These are phyloP conservation scores for Cladorrhinum sp. DNA, from an alignment of 2,329 filamentous ascomycete species.

Conservation along the genomic window DNA sequence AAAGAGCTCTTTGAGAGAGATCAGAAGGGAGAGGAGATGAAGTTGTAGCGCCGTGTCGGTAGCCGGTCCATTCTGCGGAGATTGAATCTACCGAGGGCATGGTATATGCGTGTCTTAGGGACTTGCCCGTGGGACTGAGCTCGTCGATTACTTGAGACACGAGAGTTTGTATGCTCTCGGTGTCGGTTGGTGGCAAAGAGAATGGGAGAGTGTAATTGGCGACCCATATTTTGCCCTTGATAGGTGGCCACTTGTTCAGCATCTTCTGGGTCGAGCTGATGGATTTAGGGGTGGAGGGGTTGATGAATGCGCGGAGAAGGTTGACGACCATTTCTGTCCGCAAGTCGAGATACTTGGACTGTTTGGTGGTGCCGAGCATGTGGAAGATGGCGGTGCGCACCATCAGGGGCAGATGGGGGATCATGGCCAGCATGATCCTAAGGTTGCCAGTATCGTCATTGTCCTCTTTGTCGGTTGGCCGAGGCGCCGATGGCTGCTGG, in stretches of 20 bases:
- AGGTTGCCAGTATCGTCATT: conserved; percentile 10
- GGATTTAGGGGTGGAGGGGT: conserved; percentile 42
- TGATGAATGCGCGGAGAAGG: conserved; percentile 65
- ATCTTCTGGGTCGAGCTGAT: conserved; percentile 62
- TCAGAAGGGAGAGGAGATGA: conserved; percentile 48
- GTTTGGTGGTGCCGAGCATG: conserved; percentile 64
- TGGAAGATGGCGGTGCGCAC: conserved; percentile 62
- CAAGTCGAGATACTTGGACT: conserved; percentile 74
- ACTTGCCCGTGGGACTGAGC: conserved; percentile 39
- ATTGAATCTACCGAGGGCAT: conserved; percentile 55
- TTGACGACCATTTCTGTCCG: conserved; percentile 69
- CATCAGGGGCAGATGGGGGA: conserved; percentile 59
- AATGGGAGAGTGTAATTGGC: conserved; percentile 55
- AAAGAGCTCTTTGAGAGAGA: conserved; percentile 63
- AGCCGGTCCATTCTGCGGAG: conserved; percentile 75
- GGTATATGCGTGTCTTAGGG: conserved; percentile 28
- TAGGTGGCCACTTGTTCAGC: conserved; percentile 59
- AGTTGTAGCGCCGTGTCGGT: conserved; percentile 52
- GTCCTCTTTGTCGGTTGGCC: conserved; percentile 6
- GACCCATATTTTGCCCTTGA: conserved; percentile 82
- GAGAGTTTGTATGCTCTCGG: conserved; percentile 53
- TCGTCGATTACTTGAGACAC: conserved; percentile 57
- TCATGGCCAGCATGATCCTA: conserved; percentile 31
- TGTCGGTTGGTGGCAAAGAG: conserved; percentile 50
- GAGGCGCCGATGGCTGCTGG: background rate